Conservation (phyloP, 139 green algal species). For the Micractinium conductrix region DNA sequence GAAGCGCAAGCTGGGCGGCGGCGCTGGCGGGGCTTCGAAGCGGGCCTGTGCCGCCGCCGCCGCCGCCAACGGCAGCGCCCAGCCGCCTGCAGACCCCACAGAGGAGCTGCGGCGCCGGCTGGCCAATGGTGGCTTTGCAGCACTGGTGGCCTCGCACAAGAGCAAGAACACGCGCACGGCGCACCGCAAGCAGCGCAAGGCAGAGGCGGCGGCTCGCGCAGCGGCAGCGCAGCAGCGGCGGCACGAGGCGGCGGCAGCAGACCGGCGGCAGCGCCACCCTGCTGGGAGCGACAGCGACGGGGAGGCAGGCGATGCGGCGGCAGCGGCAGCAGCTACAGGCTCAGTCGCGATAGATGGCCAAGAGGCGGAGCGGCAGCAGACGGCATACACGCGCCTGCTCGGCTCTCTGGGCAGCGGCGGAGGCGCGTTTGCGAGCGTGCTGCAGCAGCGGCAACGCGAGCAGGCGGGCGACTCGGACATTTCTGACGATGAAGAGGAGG, state of each 20-base stretch:
- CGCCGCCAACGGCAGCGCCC: not conserved
- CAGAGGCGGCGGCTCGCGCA: not conserved
- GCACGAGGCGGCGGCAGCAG: not conserved
- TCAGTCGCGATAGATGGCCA: not conserved
- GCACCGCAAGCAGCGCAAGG: constrained; percentile 39
- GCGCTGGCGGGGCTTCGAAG: not conserved
- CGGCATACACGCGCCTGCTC: constrained; percentile 36
- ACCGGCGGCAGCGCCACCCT: not conserved
- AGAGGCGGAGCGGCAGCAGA: not conserved
- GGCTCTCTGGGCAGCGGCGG: constrained; percentile 8
- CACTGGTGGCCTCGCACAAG: not conserved
- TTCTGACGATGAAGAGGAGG: not conserved
- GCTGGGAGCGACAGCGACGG: constrained; percentile 23
- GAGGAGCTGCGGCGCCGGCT: not conserved
- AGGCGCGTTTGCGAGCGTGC: constrained; percentile 20
- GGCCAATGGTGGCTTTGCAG: constrained; percentile 26
- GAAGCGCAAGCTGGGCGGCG: constrained; percentile 40
- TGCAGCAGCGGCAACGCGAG: constrained; percentile 43
- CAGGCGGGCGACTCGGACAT: constrained; percentile 26
- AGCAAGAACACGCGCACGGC: constrained; percentile 40
- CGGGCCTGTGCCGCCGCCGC: too few relatives aligned
- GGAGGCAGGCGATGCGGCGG: not conserved
- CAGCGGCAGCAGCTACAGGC: not conserved
- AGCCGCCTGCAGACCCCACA: not conserved
- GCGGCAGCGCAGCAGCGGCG: not conserved